A percentile compares a stretch with the other conserved stretches of the same genome.
Conservation (phyloP, 768 basidiomycete genomes). For the Mrakia gelida region DNA sequence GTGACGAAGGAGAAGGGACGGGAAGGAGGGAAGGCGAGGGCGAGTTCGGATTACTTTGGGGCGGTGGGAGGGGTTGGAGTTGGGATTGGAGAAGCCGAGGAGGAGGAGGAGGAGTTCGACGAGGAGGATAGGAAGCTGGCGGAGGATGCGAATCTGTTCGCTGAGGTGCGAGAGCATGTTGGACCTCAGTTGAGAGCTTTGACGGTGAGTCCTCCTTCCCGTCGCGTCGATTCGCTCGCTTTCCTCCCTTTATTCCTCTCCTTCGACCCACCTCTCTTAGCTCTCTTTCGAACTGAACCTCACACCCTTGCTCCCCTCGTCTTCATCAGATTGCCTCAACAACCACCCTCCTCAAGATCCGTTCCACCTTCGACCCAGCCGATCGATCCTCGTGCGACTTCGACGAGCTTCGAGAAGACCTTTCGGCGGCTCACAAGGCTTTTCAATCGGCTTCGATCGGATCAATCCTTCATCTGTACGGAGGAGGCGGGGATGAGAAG, state of each 20-base stretch:
- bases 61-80: background rate
- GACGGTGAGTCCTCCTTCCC: constrained; percentile 35
- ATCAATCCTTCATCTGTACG: constrained; percentile 30
- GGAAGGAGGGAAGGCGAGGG: no score
- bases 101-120: constrained; percentile 38
- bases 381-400: constrained; percentile 5
- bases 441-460: constrained; percentile 20
- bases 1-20: background rate
- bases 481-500: constrained; percentile 9
- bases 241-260: no score
- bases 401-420: constrained; percentile 12
- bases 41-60: constrained; percentile 11
- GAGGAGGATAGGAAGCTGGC: constrained; percentile 37
- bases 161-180: constrained; percentile 41
- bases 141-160: constrained; percentile 40
- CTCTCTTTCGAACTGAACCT: background rate
- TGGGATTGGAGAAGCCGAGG: background rate
- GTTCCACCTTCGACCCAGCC: constrained; percentile 18
- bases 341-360: constrained; percentile 24
- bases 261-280: background rate
- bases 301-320: background rate
- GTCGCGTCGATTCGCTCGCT: no score
- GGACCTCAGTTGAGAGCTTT: constrained; percentile 40
- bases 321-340: constrained; percentile 17
- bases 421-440: constrained; percentile 7